Evolutionary conservation across 2,329 filamentous ascomycete species (phyloP), one percentile per base, ranked within the genome.

Genomic region (Apiospora pterosperma): DNA sequence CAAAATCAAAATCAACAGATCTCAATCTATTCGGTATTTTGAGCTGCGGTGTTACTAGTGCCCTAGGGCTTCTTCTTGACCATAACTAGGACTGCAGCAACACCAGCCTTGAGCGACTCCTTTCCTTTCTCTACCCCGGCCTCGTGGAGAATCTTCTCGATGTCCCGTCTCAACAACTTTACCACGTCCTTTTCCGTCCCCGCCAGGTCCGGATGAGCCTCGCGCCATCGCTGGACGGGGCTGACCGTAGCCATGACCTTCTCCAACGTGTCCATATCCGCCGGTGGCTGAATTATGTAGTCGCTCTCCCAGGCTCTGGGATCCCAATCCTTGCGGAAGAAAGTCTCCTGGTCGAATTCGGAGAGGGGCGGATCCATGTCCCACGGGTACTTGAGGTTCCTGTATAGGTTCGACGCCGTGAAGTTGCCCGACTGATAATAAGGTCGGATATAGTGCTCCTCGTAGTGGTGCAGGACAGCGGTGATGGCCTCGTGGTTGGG

Each of bases 381-480:
- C 85, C 85, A 89, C 0, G 86, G 86, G 19, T 88, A 72, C 5
- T 68, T 65, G 3, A 87, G 74, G 14, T 76, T 70, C 0, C 67
- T 63, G 68, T 86, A 88, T 16, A 77, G 67, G 11, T 75, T 69
- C 0, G 76, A 74, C 0, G 74, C 74, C 1, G 85, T 62, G 5
- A 67, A 55, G 67, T 84, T 87, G 0, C 83, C 81, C 0, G 73
- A 72, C n/a, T 71, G 69, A 34, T 76, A 71, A 69, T 79, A 83
- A 0, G 77, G 78, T 2, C 44, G 63, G 0, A 86, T 67, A 10
- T 77, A 58, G 1, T 73, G 28, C 28, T 34, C 48, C 16, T 55
- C 48, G 25, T 55, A 55, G 48, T 34, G 48, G 16, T 55, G 48
- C 16, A 55, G 28, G 28, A 55, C 48, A 28, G 48, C 48, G 48